A percentile compares a stretch with the other conserved stretches of the same genome.
Conservation (phyloP, 2,329 filamentous ascomycete genomes). For the Colletotrichum tabaci region DNA sequence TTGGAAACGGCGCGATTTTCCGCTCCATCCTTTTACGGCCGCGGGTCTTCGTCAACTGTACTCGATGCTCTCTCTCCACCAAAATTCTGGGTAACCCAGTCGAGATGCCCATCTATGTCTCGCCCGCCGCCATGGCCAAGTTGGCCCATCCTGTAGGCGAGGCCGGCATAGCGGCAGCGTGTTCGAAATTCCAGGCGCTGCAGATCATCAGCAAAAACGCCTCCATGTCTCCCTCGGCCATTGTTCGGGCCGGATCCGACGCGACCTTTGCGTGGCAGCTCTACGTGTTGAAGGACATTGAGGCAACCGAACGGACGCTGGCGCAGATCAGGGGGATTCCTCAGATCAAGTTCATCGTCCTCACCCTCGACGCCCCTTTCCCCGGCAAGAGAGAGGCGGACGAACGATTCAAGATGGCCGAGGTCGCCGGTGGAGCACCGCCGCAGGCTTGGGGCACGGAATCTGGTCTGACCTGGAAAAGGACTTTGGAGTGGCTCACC, state of each 20-base stretch:
- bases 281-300: constrained; percentile 83
- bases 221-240: constrained; percentile 86
- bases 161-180: constrained; percentile 81
- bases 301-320: constrained; percentile 57
- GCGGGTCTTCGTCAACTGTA: constrained; percentile 86
- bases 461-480: constrained; percentile 65
- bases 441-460: constrained; percentile 57
- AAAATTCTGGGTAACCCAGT: constrained; percentile 78
- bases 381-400: constrained; percentile 71
- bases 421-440: constrained; percentile 51
- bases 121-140: constrained; percentile 86
- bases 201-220: constrained; percentile 89
- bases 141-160: constrained; percentile 84
- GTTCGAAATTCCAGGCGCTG: constrained; percentile 77
- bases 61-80: constrained; percentile 78
- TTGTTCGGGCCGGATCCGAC: constrained; percentile 75
- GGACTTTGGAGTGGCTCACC: constrained; percentile 66
- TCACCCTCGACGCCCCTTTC: constrained; percentile 47
- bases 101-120: constrained; percentile 80
- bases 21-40: constrained; percentile 83
- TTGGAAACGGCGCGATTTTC: constrained; percentile 82
- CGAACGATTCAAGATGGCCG: constrained; percentile 66
- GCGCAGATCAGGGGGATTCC: constrained; percentile 79
- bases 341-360: constrained; percentile 60
- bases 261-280: constrained; percentile 91